These are phyloP conservation scores for Gnomoniopsis smithogilvyi DNA, from an alignment of 2,329 filamentous ascomycete species.

Conservation along the genomic window DNA sequence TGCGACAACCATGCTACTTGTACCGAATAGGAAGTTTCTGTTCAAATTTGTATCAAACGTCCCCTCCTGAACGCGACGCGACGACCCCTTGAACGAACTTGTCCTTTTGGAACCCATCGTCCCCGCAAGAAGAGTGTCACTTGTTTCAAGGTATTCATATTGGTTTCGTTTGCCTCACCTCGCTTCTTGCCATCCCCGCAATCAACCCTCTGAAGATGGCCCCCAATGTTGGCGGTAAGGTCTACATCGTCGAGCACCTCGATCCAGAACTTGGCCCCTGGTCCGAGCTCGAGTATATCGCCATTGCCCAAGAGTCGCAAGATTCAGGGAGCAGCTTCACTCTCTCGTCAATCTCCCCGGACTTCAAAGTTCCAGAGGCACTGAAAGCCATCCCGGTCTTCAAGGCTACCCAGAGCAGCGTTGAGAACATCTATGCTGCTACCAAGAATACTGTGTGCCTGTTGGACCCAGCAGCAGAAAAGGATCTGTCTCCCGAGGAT, in stretches of 20 bases:
- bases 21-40: not conserved
- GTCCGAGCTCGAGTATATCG: conserved; percentile 89
- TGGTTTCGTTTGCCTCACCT: not conserved
- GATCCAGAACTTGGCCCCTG: conserved; percentile 91
- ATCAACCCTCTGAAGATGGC: conserved; percentile 1
- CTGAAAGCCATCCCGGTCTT: conserved; percentile 59
- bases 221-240: conserved; percentile 53
- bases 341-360: conserved; percentile 73
- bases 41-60: not conserved
- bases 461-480: conserved; percentile 78
- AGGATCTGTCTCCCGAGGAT: conserved; percentile 82
- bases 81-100: too few relatives aligned
- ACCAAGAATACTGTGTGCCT: conserved; percentile 79
- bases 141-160: not conserved
- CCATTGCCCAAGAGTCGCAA: conserved; percentile 79
- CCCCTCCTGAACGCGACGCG: too few relatives aligned
- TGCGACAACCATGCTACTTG: too few relatives aligned
- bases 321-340: conserved; percentile 67
- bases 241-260: conserved; percentile 93
- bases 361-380: conserved; percentile 61
- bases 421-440: conserved; percentile 76
- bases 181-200: not conserved
- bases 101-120: too few relatives aligned
- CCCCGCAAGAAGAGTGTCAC: not conserved
- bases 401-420: conserved; percentile 69